Evolutionary conservation across 177 flowering plant genomes (phyloP).

Genomic region (Telopea speciosissima): DNA sequence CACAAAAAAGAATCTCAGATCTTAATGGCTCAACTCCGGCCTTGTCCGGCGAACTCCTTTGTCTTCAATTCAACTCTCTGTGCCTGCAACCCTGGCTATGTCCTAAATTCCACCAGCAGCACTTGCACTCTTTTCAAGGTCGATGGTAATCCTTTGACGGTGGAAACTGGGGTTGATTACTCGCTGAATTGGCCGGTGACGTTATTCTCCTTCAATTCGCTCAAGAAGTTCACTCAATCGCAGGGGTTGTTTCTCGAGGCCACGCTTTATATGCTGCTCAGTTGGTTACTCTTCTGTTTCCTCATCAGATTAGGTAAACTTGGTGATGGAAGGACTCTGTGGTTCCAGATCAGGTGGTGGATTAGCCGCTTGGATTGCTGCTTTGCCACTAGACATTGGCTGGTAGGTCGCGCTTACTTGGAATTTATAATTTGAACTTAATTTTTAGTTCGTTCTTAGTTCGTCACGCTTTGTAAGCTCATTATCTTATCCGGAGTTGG

Average conservation of each 20-base stretch:
- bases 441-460: too few species aligned
- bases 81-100: conserved; percentile 60
- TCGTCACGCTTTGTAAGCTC: too few species aligned
- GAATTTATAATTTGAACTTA: too few species aligned
- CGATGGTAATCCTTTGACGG: conserved; percentile 20
- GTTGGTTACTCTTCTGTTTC: conserved; percentile 66
- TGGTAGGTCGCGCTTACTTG: conserved; percentile 16
- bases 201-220: conserved; percentile 58
- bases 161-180: conserved; percentile 47
- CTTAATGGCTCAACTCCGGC: not conserved
- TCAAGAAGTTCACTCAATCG: conserved; percentile 44
- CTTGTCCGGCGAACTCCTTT: conserved; percentile 43
- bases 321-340: conserved; percentile 43
- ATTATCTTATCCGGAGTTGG: too few species aligned
- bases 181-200: conserved; percentile 44
- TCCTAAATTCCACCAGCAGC: conserved; percentile 28
- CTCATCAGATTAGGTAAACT: conserved; percentile 46
- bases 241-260: conserved; percentile 69
- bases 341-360: conserved; percentile 86
- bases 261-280: conserved; percentile 45
- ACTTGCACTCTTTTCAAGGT: conserved; percentile 34
- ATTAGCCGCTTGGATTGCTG: conserved; percentile 77
- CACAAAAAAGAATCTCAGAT: not conserved
- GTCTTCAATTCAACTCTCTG: conserved; percentile 47
- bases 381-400: conserved; percentile 58